phyloP scores from a whole-genome alignment of 2,329 filamentous ascomycete species.

The Orbilia oligospora region DNA sequence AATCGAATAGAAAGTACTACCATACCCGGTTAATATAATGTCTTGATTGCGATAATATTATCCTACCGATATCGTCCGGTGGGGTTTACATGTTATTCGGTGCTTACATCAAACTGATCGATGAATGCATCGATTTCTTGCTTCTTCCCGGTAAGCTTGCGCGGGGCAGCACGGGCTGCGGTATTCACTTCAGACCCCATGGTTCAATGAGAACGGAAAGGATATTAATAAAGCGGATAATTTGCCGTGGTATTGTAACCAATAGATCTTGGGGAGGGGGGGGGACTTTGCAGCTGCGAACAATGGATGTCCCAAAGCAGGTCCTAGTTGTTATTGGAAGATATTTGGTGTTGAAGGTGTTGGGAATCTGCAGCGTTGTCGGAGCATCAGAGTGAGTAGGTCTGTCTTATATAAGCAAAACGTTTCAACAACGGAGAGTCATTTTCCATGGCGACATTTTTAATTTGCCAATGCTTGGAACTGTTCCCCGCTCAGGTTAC shows the following conservation, averaged over 20 bases:
- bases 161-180: constrained; percentile 65
- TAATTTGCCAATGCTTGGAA: not conserved
- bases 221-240: not conserved
- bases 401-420: constrained; percentile 40
- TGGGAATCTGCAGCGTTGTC: constrained; percentile 56
- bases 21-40: not conserved
- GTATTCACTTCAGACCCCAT: constrained; percentile 42
- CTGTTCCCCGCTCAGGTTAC: not conserved
- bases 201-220: not conserved
- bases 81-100: not conserved
- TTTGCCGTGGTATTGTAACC: not conserved
- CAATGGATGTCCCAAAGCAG: not conserved
- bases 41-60: not conserved
- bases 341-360: constrained; percentile 49
- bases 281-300: too few relatives aligned
- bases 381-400: constrained; percentile 6
- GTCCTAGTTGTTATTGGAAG: constrained; percentile 26
- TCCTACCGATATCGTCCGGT: constrained; percentile 11
- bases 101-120: constrained; percentile 88
- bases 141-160: constrained; percentile 83
- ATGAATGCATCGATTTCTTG: constrained; percentile 85
- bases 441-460: not conserved
- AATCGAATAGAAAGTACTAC: constrained; percentile 94
- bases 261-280: not conserved
- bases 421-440: not conserved